A percentile compares a stretch with the other conserved stretches of the same genome.
Conservation (phyloP, 345 rosid species). For the Kernera saxatilis region DNA sequence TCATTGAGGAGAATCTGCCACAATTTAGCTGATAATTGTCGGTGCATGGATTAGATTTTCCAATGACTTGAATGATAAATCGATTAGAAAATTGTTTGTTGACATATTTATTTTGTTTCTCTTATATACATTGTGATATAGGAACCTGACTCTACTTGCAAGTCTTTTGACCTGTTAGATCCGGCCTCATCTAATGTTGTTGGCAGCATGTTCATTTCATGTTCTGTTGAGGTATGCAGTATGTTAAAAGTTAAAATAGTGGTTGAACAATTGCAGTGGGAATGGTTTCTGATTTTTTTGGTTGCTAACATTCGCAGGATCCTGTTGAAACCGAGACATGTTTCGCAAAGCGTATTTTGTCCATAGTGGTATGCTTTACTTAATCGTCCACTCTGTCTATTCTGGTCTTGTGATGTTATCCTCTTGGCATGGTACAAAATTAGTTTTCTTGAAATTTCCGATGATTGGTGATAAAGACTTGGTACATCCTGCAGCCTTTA, state of each 20-base stretch:
- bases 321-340: conserved; percentile 82
- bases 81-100: not conserved
- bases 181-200: conserved; percentile 59
- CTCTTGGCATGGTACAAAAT: not conserved
- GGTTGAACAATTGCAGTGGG: not conserved
- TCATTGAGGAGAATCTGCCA: not conserved
- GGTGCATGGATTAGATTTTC: not conserved
- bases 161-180: conserved; percentile 61
- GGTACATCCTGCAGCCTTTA: not conserved
- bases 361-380: conserved; percentile 60
- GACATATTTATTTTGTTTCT: not conserved
- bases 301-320: conserved; percentile 48
- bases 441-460: not conserved
- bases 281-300: conserved; percentile 21
- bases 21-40: not conserved
- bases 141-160: conserved; percentile 51
- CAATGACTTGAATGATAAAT: not conserved
- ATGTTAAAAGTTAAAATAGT: not conserved
- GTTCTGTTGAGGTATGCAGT: conserved; percentile 69
- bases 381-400: not conserved
- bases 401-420: not conserved
- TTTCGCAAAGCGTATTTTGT: conserved; percentile 78
- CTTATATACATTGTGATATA: conserved; percentile 23
- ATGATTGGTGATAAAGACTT: not conserved
- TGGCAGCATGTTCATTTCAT: conserved; percentile 70